Conservation (phyloP, 306 rosid genomes). For the Sicyos baderoa region DNA sequence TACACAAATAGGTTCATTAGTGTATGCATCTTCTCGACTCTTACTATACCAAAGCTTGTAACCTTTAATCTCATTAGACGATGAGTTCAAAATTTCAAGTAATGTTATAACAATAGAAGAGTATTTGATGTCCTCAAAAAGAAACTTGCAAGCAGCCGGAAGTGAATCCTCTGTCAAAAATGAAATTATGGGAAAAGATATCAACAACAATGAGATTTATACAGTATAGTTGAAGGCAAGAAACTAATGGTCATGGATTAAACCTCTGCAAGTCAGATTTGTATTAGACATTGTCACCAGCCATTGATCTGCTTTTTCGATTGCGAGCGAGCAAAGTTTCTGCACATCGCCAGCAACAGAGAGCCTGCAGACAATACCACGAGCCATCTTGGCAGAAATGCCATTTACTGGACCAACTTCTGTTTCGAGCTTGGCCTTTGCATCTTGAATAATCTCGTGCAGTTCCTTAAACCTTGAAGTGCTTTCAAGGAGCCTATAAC, state of each 20-base stretch:
- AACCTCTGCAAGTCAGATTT: slow-evolving; percentile 72
- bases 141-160: slow-evolving; percentile 97
- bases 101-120: slow-evolving; percentile 74
- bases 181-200: slow-evolving; percentile 15
- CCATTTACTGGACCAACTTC: slow-evolving; percentile 96
- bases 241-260: slow-evolving; percentile 21
- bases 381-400: slow-evolving; percentile 89
- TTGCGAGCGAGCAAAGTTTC: slow-evolving; percentile 82
- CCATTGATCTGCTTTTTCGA: slow-evolving; percentile 83
- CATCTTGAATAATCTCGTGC: slow-evolving; percentile 70
- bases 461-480: slow-evolving; percentile 79
- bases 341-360: slow-evolving; percentile 78
- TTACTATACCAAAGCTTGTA: slow-evolving; percentile 95
- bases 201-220: slow-evolving; percentile 17
- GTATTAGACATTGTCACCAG: slow-evolving; percentile 43
- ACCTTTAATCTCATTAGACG: slow-evolving; percentile 55
- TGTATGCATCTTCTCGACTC: slow-evolving; percentile 56
- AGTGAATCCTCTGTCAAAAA: slow-evolving; percentile 74
- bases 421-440: slow-evolving; percentile 75
- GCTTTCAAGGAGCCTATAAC: slow-evolving; percentile 78
- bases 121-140: slow-evolving; percentile 72
- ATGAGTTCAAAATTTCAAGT: slow-evolving; percentile 52
- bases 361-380: slow-evolving; percentile 95
- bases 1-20: slow-evolving; percentile 70
- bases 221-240: slow-evolving; percentile 21